Evolutionary conservation across 140 eudicot genomes (phyloP), one percentile per base, ranked within the genome.

Genomic region (Oenanthe javanica): DNA sequence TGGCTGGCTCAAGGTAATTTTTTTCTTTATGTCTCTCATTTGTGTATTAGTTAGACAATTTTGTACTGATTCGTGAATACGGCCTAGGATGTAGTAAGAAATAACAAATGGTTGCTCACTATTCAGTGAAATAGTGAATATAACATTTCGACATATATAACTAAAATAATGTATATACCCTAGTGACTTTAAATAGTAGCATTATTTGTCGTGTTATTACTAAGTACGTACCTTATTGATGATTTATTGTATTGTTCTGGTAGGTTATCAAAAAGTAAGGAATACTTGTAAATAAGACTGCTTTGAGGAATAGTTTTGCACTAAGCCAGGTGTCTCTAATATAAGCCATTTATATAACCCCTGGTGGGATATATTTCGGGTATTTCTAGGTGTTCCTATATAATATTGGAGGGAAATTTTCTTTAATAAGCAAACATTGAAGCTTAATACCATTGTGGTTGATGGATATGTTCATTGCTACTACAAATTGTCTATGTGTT

Each of bases 1-100:
- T 84, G 92, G 91, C 90, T 21, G 77, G 87, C 82, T 91, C 99
- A 54, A 89, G 99, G 98, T 96, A 83, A 4, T 67, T 75, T 10
- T 49, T 77, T 66, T 76, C 23, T 31, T 31, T 31, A 31, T 67
- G 69, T 38, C 43, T n/a, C 82, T 72, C 52, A 78, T 70, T 49
- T 69, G 9, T 77, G 66, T 6, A 0, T 25, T 27, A 25, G 72
- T 27, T 66, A 12, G 72, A 66, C 15, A 27, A 13, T 27, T 3
- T 25, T 1, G 12, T 25, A 36, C 1, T 6, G 43, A 27, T 66
- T 23, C 31, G 8, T 66, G 43, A 66, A 57, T 19, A 16, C 4
- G 4, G 14, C 0, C 16, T 27, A 0, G 40, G 15, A 31, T 31
- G 31, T 31, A 31, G 31, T 27, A 66, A 66, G 7, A 23, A 7